A percentile compares a stretch with the other conserved stretches of the same genome.
phyloP scores from a whole-genome alignment of 2,329 filamentous ascomycete species.

The Phaeosphaeriaceae sp. region DNA sequence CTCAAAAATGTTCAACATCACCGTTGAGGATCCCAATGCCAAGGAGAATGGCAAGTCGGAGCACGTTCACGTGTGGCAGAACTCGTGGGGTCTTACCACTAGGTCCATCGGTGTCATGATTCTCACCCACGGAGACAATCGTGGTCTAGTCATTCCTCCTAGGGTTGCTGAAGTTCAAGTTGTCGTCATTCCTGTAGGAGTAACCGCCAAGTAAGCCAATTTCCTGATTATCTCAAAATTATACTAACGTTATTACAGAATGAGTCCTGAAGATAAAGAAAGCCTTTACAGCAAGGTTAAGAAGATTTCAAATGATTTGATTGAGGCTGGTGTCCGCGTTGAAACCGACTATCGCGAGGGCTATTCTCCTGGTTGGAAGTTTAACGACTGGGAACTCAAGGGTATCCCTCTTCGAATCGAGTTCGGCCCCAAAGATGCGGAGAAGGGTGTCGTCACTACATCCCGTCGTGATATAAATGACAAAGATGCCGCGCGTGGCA shows the following conservation, averaged over 20 bases:
- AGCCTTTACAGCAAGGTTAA: slow-evolving; percentile 79
- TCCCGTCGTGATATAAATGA: slow-evolving; percentile 85
- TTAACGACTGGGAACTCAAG: slow-evolving; percentile 98
- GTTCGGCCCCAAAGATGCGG: slow-evolving; percentile 93
- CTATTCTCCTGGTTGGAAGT: slow-evolving; percentile 94
- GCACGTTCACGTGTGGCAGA: slow-evolving; percentile 93
- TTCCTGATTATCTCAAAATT: not conserved
- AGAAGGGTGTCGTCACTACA: slow-evolving; percentile 81
- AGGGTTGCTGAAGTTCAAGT: slow-evolving; percentile 85
- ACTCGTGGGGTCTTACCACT: slow-evolving; percentile 98
- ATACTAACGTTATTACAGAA: slow-evolving; percentile 26
- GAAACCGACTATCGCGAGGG: slow-evolving; percentile 86
- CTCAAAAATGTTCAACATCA: slow-evolving; percentile 99
- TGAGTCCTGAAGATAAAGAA: slow-evolving; percentile 73
- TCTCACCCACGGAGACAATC: slow-evolving; percentile 96
- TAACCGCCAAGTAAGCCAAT: slow-evolving; percentile 78
- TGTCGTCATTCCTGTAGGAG: slow-evolving; percentile 88
- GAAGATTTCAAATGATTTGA: slow-evolving; percentile 71
- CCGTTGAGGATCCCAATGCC: slow-evolving; percentile 84
- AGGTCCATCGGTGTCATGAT: slow-evolving; percentile 99
- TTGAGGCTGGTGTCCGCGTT: slow-evolving; percentile 75
- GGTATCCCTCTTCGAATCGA: slow-evolving; percentile 93
- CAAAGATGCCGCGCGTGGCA: slow-evolving; percentile 66
- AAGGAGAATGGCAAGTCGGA: slow-evolving; percentile 66
- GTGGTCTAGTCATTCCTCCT: slow-evolving; percentile 91